phyloP scores from a whole-genome alignment of 2,329 filamentous ascomycete genomes.

The Aspergillus proliferans region DNA sequence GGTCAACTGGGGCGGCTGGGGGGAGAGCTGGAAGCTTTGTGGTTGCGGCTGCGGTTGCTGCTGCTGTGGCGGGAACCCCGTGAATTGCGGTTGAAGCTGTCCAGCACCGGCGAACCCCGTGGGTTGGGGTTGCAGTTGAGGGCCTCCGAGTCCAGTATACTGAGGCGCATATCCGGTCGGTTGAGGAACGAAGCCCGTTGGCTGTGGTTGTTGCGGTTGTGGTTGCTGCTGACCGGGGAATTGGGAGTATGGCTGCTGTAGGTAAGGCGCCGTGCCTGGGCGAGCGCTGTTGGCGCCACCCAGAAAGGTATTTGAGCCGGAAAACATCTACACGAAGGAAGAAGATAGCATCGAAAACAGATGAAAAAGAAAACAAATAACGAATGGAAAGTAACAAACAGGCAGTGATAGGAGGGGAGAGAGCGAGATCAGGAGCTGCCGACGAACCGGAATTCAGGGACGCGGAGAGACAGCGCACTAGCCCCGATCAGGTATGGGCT shows the following conservation, averaged over 20 bases:
- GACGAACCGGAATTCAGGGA: slow-evolving; percentile 23
- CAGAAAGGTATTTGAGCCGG: slow-evolving; percentile 77
- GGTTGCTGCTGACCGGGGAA: slow-evolving; percentile 43
- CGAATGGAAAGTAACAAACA: slow-evolving; percentile 16
- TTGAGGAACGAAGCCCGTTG: slow-evolving; percentile 50
- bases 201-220: slow-evolving; percentile 47
- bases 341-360: slow-evolving; percentile 19
- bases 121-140: slow-evolving; percentile 58
- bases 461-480: slow-evolving; percentile 20
- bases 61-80: slow-evolving; percentile 36
- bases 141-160: slow-evolving; percentile 47
- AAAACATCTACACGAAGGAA: slow-evolving; percentile 63
- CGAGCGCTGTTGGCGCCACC: slow-evolving; percentile 71
- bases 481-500: slow-evolving; percentile 4
- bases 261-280: slow-evolving; percentile 56
- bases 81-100: slow-evolving; percentile 43
- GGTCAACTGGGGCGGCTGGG: slow-evolving; percentile 57
- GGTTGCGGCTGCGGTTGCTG: slow-evolving; percentile 37
- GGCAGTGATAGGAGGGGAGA: slow-evolving; percentile 14
- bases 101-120: slow-evolving; percentile 55
- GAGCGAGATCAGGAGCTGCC: slow-evolving; percentile 20
- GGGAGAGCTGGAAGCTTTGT: slow-evolving; percentile 39
- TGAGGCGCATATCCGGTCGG: slow-evolving; percentile 52
- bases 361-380: slow-evolving; percentile 16
- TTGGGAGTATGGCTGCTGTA: slow-evolving; percentile 45